Conservation (phyloP, 2,329 filamentous ascomycete genomes). For the Calonectria leucothoes region DNA sequence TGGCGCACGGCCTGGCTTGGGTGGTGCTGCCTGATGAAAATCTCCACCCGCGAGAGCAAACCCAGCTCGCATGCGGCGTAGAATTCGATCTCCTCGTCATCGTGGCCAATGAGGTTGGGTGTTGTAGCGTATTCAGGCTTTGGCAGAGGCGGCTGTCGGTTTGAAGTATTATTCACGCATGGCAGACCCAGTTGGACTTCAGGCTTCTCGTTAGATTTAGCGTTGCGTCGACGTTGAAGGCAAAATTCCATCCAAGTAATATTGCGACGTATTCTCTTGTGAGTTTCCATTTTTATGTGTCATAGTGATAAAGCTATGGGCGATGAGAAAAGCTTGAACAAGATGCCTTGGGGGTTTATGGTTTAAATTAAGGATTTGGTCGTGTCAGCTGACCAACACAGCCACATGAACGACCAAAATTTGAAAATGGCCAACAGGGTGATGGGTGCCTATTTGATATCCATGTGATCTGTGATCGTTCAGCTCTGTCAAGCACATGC, state of each 20-base stretch:
- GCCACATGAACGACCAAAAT: background rate
- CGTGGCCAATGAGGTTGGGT: background rate
- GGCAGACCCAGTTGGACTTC: background rate
- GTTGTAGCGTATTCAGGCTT: constrained; percentile 1
- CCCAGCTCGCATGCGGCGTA: constrained; percentile 8
- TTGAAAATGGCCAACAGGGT: background rate
- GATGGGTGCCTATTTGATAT: background rate
- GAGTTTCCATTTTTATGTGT: background rate
- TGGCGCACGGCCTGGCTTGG: constrained; percentile 6
- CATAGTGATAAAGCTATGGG: too few species aligned
- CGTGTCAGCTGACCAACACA: background rate
- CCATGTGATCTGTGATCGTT: too few species aligned
- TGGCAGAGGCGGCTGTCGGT: background rate
- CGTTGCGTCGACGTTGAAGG: background rate
- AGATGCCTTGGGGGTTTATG: background rate
- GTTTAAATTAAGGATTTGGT: background rate
- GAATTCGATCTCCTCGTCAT: background rate
- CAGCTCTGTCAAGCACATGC: too few species aligned
- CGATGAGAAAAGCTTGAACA: background rate
- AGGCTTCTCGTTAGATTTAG: background rate
- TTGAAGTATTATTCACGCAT: background rate
- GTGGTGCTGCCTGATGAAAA: background rate
- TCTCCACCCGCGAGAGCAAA: background rate
- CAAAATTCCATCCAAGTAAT: background rate
- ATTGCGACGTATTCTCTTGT: background rate